Evolutionary conservation across 208 protist species (phyloP).

Genomic region (Wallacemonas sp.): DNA sequence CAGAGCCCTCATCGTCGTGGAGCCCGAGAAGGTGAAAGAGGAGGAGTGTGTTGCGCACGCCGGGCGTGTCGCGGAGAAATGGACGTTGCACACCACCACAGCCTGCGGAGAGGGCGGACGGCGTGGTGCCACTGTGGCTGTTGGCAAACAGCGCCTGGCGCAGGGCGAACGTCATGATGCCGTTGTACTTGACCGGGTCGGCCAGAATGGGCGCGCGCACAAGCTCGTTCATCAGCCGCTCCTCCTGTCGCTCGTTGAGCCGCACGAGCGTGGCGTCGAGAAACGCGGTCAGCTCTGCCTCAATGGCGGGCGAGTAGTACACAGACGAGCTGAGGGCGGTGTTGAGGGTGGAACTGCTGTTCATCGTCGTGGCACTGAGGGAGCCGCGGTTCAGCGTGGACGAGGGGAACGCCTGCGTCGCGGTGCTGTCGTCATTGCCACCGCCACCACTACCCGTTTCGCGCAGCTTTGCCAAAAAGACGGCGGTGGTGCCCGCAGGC

Average conservation of each 20-base stretch:
- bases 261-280: conserved; percentile 64
- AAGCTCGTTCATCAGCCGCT: conserved; percentile 69
- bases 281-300: conserved; percentile 51
- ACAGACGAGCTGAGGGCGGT: background rate
- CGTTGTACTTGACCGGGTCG: conserved; percentile 68
- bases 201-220: conserved; percentile 56
- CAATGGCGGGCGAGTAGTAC: conserved; percentile 52
- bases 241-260: conserved; percentile 73
- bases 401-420: background rate
- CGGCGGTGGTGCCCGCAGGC: conserved; percentile 26
- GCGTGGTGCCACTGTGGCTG: background rate
- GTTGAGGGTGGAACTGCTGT: conserved; percentile 2
- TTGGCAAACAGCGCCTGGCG: conserved; percentile 40
- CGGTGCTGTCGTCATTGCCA: background rate
- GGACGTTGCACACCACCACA: background rate
- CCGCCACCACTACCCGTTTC: background rate
- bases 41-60: conserved; percentile 35
- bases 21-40: conserved; percentile 72
- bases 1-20: conserved; percentile 64
- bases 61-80: conserved; percentile 36
- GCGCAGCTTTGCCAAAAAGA: conserved; percentile 31
- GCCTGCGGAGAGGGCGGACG: background rate
- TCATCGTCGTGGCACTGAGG: background rate
- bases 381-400: background rate
- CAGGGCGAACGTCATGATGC: conserved; percentile 65